Evolutionary conservation across 768 basidiomycete species (phyloP), one percentile per base, ranked within the genome.

Genomic region (Russula sp.): DNA sequence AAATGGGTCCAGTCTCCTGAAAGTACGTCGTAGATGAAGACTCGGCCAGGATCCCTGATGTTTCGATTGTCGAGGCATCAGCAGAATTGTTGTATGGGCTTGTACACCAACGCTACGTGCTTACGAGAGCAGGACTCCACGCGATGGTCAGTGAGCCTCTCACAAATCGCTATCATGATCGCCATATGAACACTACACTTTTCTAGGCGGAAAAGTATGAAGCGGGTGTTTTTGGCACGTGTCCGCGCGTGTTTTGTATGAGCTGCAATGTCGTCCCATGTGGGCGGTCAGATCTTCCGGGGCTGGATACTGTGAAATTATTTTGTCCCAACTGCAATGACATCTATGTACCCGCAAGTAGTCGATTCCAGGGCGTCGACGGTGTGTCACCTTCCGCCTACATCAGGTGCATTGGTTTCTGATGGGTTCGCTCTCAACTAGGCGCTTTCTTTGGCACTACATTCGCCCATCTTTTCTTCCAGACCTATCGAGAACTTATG

Each of bases 401-500:
- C 18, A 53, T 40, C 60, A 42, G 31, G 16, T 58, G 6, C 27
- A 5, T 18, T 18, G 8, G 39, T 52, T 13, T 52, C 44, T 54
- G 32, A 63, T 27, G 10, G 10, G n/a, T 53, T 27, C 20, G 14
- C 18, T 37, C 52, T 39, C 69, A 61, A 64, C 40, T 66, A 98
- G 95, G 96, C 66, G 97, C 97, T 11, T 99, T 98, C 78, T 99
- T 99, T 77, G 97, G 97, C 22, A 98, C 96, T 0, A 98, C 96
- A n/a, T 99, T 99, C 74, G 81, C 95, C 1, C 94, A 98, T 71
- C 81, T 99, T 31, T 96, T 98, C 78, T 98, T 98, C 82, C 94
- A 98, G 72, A 94, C 91, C 66, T 98, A 96, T 77, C 90, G 91
- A 31, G 94, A 96, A 73, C 83, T 95, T n/a, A 86, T 92, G 9